Conservation (phyloP, 176 grass and related monocot species). For the Saccharum spontaneum region DNA sequence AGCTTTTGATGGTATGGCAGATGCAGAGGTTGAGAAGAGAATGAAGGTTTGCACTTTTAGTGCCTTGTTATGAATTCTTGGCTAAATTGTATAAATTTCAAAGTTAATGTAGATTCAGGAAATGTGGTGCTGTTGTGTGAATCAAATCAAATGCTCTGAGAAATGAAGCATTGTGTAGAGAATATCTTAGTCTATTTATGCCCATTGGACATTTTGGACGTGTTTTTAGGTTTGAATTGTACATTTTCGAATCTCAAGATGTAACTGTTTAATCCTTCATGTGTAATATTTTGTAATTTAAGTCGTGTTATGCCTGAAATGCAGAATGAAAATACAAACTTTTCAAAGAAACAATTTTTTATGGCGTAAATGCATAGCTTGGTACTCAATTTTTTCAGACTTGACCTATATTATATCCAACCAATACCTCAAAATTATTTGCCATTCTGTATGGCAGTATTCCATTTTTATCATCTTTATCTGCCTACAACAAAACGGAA, state of each 20-base stretch:
- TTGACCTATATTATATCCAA: neutral
- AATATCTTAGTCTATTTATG: neutral
- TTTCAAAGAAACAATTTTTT: neutral
- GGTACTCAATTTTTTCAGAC: slow-evolving; percentile 3
- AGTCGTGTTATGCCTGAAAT: neutral
- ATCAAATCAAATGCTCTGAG: slow-evolving; percentile 10
- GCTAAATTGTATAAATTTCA: neutral
- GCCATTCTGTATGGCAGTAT: neutral
- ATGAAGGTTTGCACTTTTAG: slow-evolving; percentile 67
- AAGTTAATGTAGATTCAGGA: neutral
- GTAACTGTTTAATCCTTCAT: neutral
- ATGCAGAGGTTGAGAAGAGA: slow-evolving; percentile 79
- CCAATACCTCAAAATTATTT: neutral
- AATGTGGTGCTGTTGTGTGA: neutral
- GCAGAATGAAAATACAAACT: neutral
- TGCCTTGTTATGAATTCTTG: slow-evolving; percentile 10
- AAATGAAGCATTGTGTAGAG: neutral
- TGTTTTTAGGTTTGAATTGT: neutral
- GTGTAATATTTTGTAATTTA: neutral
- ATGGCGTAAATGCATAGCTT: neutral
- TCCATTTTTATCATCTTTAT: slow-evolving; percentile 7
- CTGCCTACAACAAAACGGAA: neutral
- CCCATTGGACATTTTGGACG: neutral
- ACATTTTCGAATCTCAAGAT: neutral
- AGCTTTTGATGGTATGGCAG: slow-evolving; percentile 76